Evolutionary conservation across 345 rosid genomes (phyloP).

Genomic region (Syzygium jambos): DNA sequence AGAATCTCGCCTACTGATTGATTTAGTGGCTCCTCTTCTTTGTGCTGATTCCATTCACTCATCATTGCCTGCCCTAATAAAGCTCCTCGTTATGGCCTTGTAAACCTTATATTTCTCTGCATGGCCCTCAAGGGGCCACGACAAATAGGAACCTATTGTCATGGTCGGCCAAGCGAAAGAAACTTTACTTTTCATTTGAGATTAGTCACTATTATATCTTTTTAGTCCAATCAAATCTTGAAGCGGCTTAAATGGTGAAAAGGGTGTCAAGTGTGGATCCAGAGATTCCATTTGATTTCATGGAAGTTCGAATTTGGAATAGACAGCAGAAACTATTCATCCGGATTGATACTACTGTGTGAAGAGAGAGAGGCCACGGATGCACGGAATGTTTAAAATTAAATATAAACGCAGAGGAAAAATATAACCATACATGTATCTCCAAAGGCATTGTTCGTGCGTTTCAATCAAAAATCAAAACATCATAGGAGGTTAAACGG

Average conservation of each 20-base stretch:
- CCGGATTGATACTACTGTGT: background rate
- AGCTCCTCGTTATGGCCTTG: background rate
- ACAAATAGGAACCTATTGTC: background rate
- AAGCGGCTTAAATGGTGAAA: background rate
- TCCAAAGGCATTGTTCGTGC: no score
- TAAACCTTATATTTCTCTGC: background rate
- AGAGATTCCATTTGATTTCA: background rate
- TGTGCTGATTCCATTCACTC: background rate
- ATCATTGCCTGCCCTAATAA: background rate
- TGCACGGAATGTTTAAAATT: no score
- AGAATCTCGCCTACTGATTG: background rate
- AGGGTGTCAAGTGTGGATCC: background rate
- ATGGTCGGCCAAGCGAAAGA: background rate
- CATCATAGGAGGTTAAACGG: no score
- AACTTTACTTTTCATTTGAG: background rate
- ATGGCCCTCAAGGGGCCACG: background rate
- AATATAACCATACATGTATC: no score
- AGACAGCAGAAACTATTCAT: background rate
- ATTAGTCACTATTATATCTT: background rate
- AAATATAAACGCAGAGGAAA: no score
- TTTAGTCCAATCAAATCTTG: background rate
- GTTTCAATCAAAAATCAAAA: no score
- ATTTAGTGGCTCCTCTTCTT: background rate
- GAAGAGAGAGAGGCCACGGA: background rate
- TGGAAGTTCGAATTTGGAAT: background rate